Conservation (phyloP, 1,284 basidiomycete genomes). For the Leccinum fuscescens region DNA sequence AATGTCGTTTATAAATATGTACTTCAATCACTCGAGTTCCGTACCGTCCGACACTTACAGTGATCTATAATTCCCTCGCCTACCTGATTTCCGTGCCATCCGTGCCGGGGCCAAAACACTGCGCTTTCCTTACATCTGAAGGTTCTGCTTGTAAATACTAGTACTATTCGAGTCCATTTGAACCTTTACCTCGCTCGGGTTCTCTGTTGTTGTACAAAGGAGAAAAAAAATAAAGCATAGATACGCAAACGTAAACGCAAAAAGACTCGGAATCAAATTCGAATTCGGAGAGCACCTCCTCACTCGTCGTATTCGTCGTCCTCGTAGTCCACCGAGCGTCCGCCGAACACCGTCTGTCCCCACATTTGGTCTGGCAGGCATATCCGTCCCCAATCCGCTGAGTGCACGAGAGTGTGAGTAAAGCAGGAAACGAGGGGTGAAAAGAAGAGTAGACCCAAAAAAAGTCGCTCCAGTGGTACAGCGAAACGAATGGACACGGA, state of each 20-base stretch:
- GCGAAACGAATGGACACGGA: neutral
- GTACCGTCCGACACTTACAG: too few relatives aligned
- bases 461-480: neutral
- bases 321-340: neutral
- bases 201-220: neutral
- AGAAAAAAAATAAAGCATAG: neutral
- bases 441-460: neutral
- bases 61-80: too few relatives aligned
- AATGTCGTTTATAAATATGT: too few relatives aligned
- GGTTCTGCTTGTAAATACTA: too few relatives aligned
- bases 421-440: neutral
- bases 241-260: neutral
- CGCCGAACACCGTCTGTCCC: constrained; percentile 4
- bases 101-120: too few relatives aligned
- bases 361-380: constrained; percentile 11
- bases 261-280: neutral
- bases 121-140: too few relatives aligned
- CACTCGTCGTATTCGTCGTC: neutral
- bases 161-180: neutral
- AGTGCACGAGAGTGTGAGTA: neutral
- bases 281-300: neutral
- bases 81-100: too few relatives aligned
- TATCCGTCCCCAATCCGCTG: constrained; percentile 23
- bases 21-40: too few relatives aligned
- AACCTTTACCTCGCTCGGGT: neutral